phyloP scores from a whole-genome alignment of 2,329 filamentous ascomycete genomes.

The Hymenoscyphus fraxineus region DNA sequence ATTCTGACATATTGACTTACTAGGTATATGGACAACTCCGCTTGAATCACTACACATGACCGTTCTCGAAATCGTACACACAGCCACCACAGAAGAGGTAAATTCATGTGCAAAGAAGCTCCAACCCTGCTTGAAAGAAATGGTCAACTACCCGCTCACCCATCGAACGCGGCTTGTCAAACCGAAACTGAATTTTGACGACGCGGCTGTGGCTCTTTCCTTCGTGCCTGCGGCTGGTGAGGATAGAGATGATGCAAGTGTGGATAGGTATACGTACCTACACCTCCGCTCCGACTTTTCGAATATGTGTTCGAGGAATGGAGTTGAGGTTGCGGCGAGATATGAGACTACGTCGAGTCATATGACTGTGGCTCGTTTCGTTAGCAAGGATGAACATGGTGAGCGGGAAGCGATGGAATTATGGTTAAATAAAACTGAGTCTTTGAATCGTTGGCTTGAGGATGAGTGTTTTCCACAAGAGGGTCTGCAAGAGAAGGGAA shows the following conservation, averaged over 20 bases:
- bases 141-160: not conserved
- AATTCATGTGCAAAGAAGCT: not conserved
- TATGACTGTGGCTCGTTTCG: constrained; percentile 2
- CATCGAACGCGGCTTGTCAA: constrained; percentile 1
- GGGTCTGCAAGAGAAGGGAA: too few species aligned
- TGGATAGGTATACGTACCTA: constrained; percentile 2
- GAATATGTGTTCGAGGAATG: not conserved
- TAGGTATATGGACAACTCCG: constrained; percentile 4
- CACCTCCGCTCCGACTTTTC: not conserved
- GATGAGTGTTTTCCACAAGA: not conserved
- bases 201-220: not conserved
- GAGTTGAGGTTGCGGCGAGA: not conserved
- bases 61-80: not conserved
- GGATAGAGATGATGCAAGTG: not conserved
- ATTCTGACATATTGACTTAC: too few species aligned
- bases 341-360: constrained; percentile 4
- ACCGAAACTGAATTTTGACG: constrained; percentile 2
- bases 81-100: not conserved
- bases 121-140: not conserved
- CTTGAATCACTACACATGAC: not conserved
- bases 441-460: not conserved
- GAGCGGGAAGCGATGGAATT: not conserved
- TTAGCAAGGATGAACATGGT: not conserved
- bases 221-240: not conserved
- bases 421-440: not conserved